Evolutionary conservation across 129 eudicot genomes (phyloP), one percentile per base, ranked within the genome.

Genomic region (Saposhnikovia divaricata): DNA sequence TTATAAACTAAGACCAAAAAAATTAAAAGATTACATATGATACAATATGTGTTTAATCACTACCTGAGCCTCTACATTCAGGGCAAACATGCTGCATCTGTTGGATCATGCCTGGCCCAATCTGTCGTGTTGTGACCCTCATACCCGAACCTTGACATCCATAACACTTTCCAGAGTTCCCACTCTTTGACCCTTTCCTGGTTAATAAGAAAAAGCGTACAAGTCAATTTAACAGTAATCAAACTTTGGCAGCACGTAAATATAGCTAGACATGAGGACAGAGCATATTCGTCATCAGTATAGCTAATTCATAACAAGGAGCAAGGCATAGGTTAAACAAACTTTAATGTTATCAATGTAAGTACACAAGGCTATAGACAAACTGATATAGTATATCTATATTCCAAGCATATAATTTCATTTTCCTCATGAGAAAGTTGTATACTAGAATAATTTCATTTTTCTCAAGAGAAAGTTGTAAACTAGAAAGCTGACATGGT

Each of bases 181-280:
- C 96, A n/a, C 89, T 84, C 79, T 90, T 92, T 27, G 97, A 88
- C 79, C 97, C 97, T 83, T 90, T 92, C 85, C 97, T 92, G 85
- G 21, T 79, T 77, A 45, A 80, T 45, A 82, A 44, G 44, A 76
- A 42, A 48, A 48, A 48, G 75, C 44, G 78, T 69, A 71, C 25
- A 53, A 79, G 25, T 55, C 31, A 28, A 53, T 63, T 48, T 2
- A 77, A 6, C 43, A 21, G 25, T 57, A 46, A 19, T 27, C 61
- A 15, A n/a, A 77, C 34, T 50, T 37, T 7, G 68, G 44, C 11
- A 38, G 45, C 68, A 77, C 11, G 12, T 50, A 38, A 37, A 45
- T 8, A 77, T 53, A 77, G 42, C 28, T 21, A 50, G 25, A 53
- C 43, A 74, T 44, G 40, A 14, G 42, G 48, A 25, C 28, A 8